phyloP scores from a whole-genome alignment of 78 protist species.

The slime mould (Dictyostelium discoideum) region dicty_2.7 NC_007091.3:4108001-4108500 shows the following conservation, averaged over 20 bases:
- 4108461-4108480: constrained; percentile 10
- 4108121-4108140: neutral
- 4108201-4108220: constrained; percentile 16
- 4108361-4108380: neutral
- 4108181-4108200: neutral
- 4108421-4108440: neutral
- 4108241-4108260: neutral
- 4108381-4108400: neutral
- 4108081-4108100: constrained; percentile 29
- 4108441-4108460: neutral
- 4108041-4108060: neutral
- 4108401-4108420: neutral
- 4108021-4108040: neutral
- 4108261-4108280: neutral
- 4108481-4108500: neutral
- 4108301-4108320: neutral
- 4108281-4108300: neutral
- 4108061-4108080: neutral
- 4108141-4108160: neutral
- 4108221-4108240: neutral
- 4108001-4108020: neutral
- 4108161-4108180: neutral
- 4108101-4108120: neutral
- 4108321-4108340: neutral
- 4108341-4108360: neutral